Evolutionary conservation across 495 filamentous ascomycete genomes (phyloP).

Genomic region (Hypoxylon cercidicola): DNA sequence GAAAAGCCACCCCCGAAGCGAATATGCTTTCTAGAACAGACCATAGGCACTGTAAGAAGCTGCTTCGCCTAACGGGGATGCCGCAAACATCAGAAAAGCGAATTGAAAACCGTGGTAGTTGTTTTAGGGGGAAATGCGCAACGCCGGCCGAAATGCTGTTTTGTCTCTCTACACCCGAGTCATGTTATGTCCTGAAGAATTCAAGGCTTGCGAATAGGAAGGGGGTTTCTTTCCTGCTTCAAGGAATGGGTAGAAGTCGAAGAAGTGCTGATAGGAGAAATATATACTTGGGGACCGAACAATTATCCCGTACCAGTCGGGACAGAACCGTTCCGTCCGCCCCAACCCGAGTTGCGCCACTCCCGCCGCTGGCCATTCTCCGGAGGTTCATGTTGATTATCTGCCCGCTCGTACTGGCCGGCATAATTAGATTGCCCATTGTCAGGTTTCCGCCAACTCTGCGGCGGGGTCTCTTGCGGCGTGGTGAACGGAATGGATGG

Average conservation of each 20-base stretch:
- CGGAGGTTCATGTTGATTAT: constrained; percentile 43
- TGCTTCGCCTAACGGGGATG: constrained; percentile 14
- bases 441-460: constrained; percentile 52
- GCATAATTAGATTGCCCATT: constrained; percentile 50
- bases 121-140: constrained; percentile 34
- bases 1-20: constrained; percentile 31
- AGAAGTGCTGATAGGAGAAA: constrained; percentile 20
- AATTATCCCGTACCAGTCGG: constrained; percentile 44
- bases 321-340: constrained; percentile 51
- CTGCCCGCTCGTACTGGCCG: constrained; percentile 42
- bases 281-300: constrained; percentile 33
- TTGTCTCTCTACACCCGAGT: constrained; percentile 41
- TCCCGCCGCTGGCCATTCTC: constrained; percentile 54
- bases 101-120: constrained; percentile 35
- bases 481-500: constrained; percentile 56
- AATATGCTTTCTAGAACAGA: constrained; percentile 39
- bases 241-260: constrained; percentile 20
- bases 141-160: constrained; percentile 43
- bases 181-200: constrained; percentile 42
- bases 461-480: constrained; percentile 55
- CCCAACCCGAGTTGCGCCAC: constrained; percentile 66
- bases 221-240: constrained; percentile 8
- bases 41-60: constrained; percentile 29
- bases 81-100: constrained; percentile 30
- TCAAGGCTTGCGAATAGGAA: constrained; percentile 37